Conservation (phyloP, 1,139 yeast genomes). For the Saccharomycopsis crataegensis region DNA sequence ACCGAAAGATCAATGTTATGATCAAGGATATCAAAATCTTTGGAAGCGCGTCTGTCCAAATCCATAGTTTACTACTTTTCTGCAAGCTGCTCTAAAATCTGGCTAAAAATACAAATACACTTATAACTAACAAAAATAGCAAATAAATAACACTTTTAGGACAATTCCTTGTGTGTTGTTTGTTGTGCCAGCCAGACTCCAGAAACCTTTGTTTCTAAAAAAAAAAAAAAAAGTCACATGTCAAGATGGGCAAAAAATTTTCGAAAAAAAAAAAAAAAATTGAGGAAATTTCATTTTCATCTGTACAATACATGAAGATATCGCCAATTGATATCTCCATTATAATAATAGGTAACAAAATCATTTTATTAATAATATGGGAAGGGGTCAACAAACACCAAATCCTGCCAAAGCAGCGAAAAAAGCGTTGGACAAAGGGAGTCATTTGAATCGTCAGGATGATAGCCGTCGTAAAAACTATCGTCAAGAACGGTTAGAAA, state of each 20-base stretch:
- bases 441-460: conserved; percentile 16
- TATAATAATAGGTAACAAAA: too few species aligned
- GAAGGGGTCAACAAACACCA: conserved; percentile 18
- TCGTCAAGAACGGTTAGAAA: conserved; percentile 32
- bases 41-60: neutral
- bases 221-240: too few species aligned
- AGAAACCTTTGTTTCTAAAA: too few species aligned
- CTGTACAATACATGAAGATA: too few species aligned
- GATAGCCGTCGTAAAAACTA: conserved; percentile 29
- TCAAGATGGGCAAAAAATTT: too few species aligned
- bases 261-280: neutral
- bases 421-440: conserved; percentile 10
- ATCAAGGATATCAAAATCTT: neutral
- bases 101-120: too few species aligned
- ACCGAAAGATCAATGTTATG: neutral
- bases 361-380: conserved; percentile 9
- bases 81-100: neutral
- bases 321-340: too few species aligned
- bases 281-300: neutral
- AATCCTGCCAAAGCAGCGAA: conserved; percentile 9
- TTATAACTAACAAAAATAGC: too few species aligned
- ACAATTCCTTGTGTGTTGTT: too few species aligned
- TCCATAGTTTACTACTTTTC: neutral
- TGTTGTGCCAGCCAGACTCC: too few species aligned
- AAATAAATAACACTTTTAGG: too few species aligned